Evolutionary conservation across 495 filamentous ascomycete species (phyloP), one percentile per base, ranked within the genome.

Genomic region (Choiromyces venosus): DNA sequence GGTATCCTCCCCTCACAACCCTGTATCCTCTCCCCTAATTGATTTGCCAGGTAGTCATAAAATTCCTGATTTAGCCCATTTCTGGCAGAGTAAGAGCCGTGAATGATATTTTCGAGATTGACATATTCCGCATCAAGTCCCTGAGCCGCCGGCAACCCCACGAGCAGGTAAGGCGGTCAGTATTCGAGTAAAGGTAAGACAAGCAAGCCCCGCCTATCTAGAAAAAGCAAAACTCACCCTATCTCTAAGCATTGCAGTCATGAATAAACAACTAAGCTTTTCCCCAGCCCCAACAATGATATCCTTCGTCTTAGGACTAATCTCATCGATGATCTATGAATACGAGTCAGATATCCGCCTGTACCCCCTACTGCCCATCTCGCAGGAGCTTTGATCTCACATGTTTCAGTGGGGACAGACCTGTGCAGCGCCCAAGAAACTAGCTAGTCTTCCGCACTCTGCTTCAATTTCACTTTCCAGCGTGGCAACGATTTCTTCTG

Each of bases 271-370:
- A 82, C 91, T 92, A 38, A 99, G 84, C 82, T 97, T 97, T 85
- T 99, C 95, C 29, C 95, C 95, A 65, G 93, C 91, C 80, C 92
- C 93, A 52, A 98, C 88, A 25, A 99, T 91, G 73, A 92, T 90
- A 81, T 99, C 94, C 81, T 94, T 92, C 36, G 89, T 91, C 73
- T 91, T 87, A 2, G 89, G 87, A 81, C 91, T 93, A 77, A 97
- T 91, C 80, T 94, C 87, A 37, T 86, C 87, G 35, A 90, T 81
- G 16, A 85, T 87, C 78, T 77, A 40, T 36, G 56, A 65, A 36
- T 67, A 52, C n/a, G 37, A 40, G 37, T 68, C 67, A 46, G 52
- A 10, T 9, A 33, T 14, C 25, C 7, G 6, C 40, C 25, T 9
- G 25, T 4, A 18, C 52, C 25, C 52, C 7, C 52, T 61, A 61